Conservation (phyloP, 805 yeast genomes). For the Blastobotrys robertii region DNA sequence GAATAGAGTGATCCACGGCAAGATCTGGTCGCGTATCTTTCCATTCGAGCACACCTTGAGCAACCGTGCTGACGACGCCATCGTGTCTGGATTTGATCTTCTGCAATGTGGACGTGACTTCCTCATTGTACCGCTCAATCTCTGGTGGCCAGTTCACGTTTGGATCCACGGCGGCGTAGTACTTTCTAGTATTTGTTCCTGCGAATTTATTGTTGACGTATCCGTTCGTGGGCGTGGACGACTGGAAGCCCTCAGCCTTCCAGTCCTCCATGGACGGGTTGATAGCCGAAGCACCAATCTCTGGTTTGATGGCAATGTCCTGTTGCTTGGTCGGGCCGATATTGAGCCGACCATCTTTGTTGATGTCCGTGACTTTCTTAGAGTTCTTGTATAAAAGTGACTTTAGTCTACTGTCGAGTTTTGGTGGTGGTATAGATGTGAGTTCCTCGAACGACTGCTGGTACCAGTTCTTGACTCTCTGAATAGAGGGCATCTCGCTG, state of each 20-base stretch:
- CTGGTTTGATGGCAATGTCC: constrained; percentile 27
- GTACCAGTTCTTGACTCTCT: constrained; percentile 77
- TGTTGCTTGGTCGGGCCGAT: not conserved
- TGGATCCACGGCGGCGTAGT: constrained; percentile 44
- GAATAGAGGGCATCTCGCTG: constrained; percentile 62
- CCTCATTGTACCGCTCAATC: constrained; percentile 58
- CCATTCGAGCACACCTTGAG: constrained; percentile 90
- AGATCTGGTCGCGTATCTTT: constrained; percentile 40
- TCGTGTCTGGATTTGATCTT: constrained; percentile 78
- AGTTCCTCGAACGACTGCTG: constrained; percentile 79
- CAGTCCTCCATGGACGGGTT: constrained; percentile 16
- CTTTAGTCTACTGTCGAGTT: constrained; percentile 32
- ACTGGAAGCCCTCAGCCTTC: constrained; percentile 17
- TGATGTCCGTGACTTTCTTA: constrained; percentile 7
- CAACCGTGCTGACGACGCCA: constrained; percentile 86
- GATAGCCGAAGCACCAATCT: constrained; percentile 15
- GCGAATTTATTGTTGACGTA: not conserved
- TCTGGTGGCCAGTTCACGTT: constrained; percentile 62
- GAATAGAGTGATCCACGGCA: constrained; percentile 61
- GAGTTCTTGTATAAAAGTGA: constrained; percentile 20
- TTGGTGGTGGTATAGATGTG: constrained; percentile 52
- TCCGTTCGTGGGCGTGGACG: not conserved
- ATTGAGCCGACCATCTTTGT: not conserved
- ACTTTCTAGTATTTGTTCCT: constrained; percentile 26
- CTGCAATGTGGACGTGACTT: constrained; percentile 54